Evolutionary conservation across 176 grass and related monocot genomes (phyloP).

Genomic region (Saccharum officinarum): DNA sequence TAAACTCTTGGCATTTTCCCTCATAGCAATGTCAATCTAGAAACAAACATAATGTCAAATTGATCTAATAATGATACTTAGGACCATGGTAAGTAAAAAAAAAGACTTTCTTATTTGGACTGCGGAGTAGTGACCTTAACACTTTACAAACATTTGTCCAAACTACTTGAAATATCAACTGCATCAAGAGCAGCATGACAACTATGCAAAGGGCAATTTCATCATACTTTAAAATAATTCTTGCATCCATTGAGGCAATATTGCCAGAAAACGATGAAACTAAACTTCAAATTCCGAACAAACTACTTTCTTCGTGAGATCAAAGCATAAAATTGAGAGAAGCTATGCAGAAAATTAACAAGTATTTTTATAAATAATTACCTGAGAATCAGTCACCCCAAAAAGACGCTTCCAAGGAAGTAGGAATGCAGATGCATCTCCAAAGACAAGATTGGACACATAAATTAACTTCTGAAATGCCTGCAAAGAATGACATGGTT

Average conservation of each 20-base stretch:
- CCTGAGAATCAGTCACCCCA: slow-evolving; percentile 95
- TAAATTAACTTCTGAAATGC: slow-evolving; percentile 97
- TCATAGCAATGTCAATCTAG: slow-evolving; percentile 93
- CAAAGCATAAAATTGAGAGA: slow-evolving; percentile 17
- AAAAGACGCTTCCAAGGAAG: slow-evolving; percentile 99
- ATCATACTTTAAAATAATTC: slow-evolving; percentile 17
- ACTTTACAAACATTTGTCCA: background rate
- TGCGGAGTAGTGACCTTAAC: background rate
- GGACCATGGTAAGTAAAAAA: background rate
- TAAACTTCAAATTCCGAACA: slow-evolving; percentile 5
- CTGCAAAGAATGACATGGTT: slow-evolving; percentile 47
- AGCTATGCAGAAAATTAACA: background rate
- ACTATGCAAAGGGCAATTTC: background rate
- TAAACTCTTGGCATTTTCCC: slow-evolving; percentile 94
- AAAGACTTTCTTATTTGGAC: background rate
- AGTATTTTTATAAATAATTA: slow-evolving; percentile 43
- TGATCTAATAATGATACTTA: slow-evolving; percentile 4
- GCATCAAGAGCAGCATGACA: slow-evolving; percentile 1
- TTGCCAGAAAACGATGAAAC: slow-evolving; percentile 1
- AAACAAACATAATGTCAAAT: slow-evolving; percentile 23
- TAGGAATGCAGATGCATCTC: slow-evolving; percentile 87
- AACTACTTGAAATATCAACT: background rate
- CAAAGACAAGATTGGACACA: slow-evolving; percentile 98
- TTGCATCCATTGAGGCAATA: background rate
- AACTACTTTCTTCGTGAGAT: background rate